Conservation (phyloP, 176 grass and related monocot species). For the Pontederia paniculata region DNA sequence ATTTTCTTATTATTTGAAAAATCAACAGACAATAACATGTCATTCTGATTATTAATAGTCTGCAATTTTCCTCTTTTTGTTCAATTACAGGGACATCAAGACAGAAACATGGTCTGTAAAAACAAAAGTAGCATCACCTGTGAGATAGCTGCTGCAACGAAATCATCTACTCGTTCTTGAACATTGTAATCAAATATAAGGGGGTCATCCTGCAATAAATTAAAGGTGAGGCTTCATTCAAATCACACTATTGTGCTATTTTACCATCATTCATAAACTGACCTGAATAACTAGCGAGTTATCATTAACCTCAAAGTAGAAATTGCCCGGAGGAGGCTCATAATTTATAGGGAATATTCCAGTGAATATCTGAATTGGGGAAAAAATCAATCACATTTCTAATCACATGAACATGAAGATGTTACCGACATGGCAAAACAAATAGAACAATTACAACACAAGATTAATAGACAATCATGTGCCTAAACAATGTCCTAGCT, state of each 20-base stretch:
- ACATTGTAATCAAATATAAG: slow-evolving; percentile 96
- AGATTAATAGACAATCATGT: too few species aligned
- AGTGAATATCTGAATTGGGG: slow-evolving; percentile 66
- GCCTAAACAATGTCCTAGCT: too few species aligned
- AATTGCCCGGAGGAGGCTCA: slow-evolving; percentile 83
- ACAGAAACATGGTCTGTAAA: neutral
- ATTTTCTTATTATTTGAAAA: too few species aligned
- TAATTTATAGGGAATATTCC: slow-evolving; percentile 92
- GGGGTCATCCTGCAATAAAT: slow-evolving; percentile 48
- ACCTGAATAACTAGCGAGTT: slow-evolving; percentile 72
- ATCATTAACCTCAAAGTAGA: slow-evolving; percentile 91
- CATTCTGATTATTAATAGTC: too few species aligned
- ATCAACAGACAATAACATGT: too few species aligned
- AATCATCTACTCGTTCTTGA: slow-evolving; percentile 78
- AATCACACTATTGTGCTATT: neutral
- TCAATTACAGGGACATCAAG: neutral
- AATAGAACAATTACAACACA: too few species aligned
- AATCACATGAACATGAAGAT: too few species aligned
- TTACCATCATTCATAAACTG: slow-evolving; percentile 1
- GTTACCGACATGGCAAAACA: too few species aligned
- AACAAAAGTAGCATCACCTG: slow-evolving; percentile 39
- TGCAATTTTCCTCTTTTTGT: neutral
- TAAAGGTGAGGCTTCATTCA: too few species aligned
- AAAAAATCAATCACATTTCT: neutral
- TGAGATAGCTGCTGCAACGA: slow-evolving; percentile 86